These are phyloP conservation scores for Terana coerulea DNA, from an alignment of 768 basidiomycete genomes.

Conservation along the genomic window DNA sequence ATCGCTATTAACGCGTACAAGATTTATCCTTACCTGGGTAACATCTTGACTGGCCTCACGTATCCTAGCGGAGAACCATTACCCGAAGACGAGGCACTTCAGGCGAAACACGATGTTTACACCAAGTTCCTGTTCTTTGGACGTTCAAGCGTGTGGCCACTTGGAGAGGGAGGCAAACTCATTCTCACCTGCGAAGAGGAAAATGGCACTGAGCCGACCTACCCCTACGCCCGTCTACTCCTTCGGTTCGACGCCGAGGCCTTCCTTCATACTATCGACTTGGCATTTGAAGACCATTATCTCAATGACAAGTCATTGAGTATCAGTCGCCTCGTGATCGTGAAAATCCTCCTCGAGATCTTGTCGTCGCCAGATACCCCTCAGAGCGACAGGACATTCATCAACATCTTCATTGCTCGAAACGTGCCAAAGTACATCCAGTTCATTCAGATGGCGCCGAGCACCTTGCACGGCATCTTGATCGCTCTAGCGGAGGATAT, in stretches of 20 bases:
- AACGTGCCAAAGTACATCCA: constrained; percentile 97
- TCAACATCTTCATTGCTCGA: constrained; percentile 93
- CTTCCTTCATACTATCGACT: constrained; percentile 89
- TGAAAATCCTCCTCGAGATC: constrained; percentile 83
- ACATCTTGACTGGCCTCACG: constrained; percentile 73
- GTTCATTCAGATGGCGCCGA: constrained; percentile 66
- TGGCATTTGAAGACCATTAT: constrained; percentile 91
- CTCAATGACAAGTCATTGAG: constrained; percentile 71
- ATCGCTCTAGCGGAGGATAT: constrained; percentile 71
- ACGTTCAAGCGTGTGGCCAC: constrained; percentile 74
- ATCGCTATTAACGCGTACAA: constrained; percentile 80
- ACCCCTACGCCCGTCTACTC: constrained; percentile 83
- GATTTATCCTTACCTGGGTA: constrained; percentile 83
- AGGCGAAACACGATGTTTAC: constrained; percentile 75
- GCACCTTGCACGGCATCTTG: constrained; percentile 70
- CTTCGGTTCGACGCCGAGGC: constrained; percentile 91
- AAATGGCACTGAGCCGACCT: constrained; percentile 75
- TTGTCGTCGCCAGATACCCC: constrained; percentile 51
- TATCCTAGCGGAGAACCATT: constrained; percentile 84
- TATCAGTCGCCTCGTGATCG: constrained; percentile 74
- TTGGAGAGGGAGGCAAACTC: constrained; percentile 64
- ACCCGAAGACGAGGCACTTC: constrained; percentile 54
- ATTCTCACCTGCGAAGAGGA: constrained; percentile 75
- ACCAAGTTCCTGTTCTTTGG: constrained; percentile 76
- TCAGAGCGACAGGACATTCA: constrained; percentile 68